Conservation (phyloP, 2,329 filamentous ascomycete genomes). For the Calycina marina region DNA sequence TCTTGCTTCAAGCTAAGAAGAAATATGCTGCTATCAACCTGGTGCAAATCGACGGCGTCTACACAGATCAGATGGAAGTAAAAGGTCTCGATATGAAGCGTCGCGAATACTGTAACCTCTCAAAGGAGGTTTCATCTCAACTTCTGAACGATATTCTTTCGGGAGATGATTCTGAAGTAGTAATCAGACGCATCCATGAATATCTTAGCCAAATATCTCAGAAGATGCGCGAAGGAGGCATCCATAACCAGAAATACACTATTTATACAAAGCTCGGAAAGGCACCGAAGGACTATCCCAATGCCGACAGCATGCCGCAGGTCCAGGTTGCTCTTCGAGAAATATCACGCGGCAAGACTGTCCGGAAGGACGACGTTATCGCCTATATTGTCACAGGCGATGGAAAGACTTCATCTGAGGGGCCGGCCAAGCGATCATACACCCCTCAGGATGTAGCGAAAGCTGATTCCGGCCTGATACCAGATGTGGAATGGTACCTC, state of each 20-base stretch:
- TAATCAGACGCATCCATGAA: constrained; percentile 82
- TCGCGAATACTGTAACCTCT: constrained; percentile 89
- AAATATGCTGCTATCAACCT: constrained; percentile 98
- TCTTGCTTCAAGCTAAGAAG: constrained; percentile 94
- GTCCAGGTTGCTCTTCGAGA: constrained; percentile 90
- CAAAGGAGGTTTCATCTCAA: constrained; percentile 83
- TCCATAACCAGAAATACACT: constrained; percentile 79
- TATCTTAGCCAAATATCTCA: constrained; percentile 72
- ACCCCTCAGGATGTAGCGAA: constrained; percentile 76
- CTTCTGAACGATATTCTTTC: constrained; percentile 91
- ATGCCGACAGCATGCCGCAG: constrained; percentile 88
- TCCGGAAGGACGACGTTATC: constrained; percentile 92
- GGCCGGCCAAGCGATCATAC: constrained; percentile 77
- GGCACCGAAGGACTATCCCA: constrained; percentile 82
- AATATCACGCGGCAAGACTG: constrained; percentile 68
- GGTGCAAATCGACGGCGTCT: constrained; percentile 77
- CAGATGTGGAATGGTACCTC: constrained; percentile 95
- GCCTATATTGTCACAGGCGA: constrained; percentile 85
- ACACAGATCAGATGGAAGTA: constrained; percentile 87
- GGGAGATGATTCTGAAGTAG: constrained; percentile 78
- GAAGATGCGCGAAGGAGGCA: constrained; percentile 69
- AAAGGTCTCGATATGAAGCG: constrained; percentile 98
- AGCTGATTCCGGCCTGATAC: constrained; percentile 56
- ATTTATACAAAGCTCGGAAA: constrained; percentile 98
- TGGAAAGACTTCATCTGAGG: constrained; percentile 43